Conservation (phyloP, 2,329 filamentous ascomycete genomes). For the Penicillium concentricum region DNA sequence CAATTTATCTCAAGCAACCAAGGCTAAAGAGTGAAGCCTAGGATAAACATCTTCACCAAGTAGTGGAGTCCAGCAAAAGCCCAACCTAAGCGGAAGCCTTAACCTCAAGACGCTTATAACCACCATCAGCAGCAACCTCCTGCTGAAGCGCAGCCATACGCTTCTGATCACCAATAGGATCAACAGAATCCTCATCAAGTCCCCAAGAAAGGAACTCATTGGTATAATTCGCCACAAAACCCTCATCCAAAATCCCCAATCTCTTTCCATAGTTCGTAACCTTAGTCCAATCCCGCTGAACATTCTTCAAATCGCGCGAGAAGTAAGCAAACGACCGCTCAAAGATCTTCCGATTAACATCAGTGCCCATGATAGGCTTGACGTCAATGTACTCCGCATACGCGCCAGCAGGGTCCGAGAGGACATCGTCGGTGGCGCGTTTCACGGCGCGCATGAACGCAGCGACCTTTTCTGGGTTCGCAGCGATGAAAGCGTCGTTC, state of each 20-base stretch:
- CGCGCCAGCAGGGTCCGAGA: slow-evolving; percentile 61
- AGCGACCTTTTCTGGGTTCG: slow-evolving; percentile 64
- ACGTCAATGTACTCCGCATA: slow-evolving; percentile 69
- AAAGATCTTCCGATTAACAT: slow-evolving; percentile 74
- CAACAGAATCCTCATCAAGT: slow-evolving; percentile 62
- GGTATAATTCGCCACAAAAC: slow-evolving; percentile 71
- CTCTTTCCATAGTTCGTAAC: slow-evolving; percentile 75
- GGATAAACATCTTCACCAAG: background rate
- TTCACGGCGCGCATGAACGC: slow-evolving; percentile 73
- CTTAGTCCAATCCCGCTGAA: slow-evolving; percentile 72
- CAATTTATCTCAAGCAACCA: background rate
- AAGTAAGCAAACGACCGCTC: slow-evolving; percentile 78
- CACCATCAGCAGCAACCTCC: slow-evolving; percentile 63
- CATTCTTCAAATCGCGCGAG: slow-evolving; percentile 71
- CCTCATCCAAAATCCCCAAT: slow-evolving; percentile 62
- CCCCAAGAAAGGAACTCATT: slow-evolving; percentile 68
- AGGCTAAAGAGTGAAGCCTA: slow-evolving; percentile 18
- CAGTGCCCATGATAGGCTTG: slow-evolving; percentile 68
- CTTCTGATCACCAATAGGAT: slow-evolving; percentile 73
- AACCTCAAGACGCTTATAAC: slow-evolving; percentile 49
- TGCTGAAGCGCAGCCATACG: slow-evolving; percentile 69
- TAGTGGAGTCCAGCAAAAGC: background rate
- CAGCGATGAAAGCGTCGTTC: slow-evolving; percentile 67
- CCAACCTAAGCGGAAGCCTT: slow-evolving; percentile 25
- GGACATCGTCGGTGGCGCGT: slow-evolving; percentile 69